A percentile compares a stretch with the other conserved stretches of the same genome.
phyloP scores from a whole-genome alignment of 345 rosid species.

The Pistacia integerrima region DNA sequence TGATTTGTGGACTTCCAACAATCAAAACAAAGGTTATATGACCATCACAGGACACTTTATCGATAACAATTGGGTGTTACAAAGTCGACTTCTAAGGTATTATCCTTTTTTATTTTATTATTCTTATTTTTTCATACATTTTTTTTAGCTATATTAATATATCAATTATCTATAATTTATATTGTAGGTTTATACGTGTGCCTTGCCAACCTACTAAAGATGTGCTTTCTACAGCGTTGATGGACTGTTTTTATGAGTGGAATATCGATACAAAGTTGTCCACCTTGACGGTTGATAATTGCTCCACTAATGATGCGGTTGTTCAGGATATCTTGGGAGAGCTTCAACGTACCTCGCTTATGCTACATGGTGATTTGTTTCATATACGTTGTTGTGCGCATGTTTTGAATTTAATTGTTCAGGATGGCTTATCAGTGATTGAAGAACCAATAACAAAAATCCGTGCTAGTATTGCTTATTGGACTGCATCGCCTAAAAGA shows the following conservation, averaged over 20 bases:
- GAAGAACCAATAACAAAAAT: too few species aligned
- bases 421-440: neutral
- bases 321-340: neutral
- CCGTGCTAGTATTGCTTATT: neutral
- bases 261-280: neutral
- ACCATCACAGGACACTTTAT: neutral
- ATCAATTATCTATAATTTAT: too few species aligned
- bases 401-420: neutral
- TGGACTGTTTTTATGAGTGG: neutral
- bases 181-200: neutral
- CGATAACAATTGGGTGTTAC: too few species aligned
- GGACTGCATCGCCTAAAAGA: neutral
- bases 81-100: too few species aligned
- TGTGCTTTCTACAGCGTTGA: neutral
- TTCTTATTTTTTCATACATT: too few species aligned
- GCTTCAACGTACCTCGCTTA: neutral
- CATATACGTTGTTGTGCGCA: conserved; percentile 1
- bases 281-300: neutral
- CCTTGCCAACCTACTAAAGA: neutral
- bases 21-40: neutral
- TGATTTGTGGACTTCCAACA: neutral
- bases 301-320: neutral
- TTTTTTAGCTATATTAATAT: too few species aligned
- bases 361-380: neutral
- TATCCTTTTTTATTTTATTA: too few species aligned